Base-by-base conservation (phyloP, 371 early-diverging fungal species). In the Mortierella sp. region DNA sequence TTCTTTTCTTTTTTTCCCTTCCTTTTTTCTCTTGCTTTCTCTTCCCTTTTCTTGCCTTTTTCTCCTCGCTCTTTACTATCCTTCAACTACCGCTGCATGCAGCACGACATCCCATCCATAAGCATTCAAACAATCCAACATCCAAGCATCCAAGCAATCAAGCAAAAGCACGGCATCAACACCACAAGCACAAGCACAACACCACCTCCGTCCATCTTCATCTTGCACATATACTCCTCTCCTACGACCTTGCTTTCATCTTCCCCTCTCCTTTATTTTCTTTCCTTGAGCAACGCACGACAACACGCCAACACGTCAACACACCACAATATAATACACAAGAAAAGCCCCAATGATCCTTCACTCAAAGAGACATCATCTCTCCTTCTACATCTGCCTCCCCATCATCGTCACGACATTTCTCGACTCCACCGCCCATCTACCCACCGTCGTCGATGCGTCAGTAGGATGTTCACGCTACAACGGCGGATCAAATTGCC, bases 401-500 rank as follows among this genome's bases (percentile, higher is more conserved):
- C 48, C 51, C 44, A 54, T 31, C 69, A 14, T 28, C 69, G n/a
- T 69, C 14, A 31, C 55, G 28, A 24, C 48, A 24, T 31, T 71
- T 72, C 59, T 40, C 40, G 31, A 19, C 57, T 24, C 28, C 26
- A 31, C 6, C 26, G 43, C n/a, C 28, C 72, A 34, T 0, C 67
- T 37, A 3, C 11, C 21, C 50, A 64, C 34, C 55, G n/a, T 55
- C 55, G 40, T 28, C 26, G 50, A 55, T 5, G 69, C 43, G 34
- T 57, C 78, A 11, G 61, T 31, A 73, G 81, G 83, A 72, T 84
- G 84, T 70, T 75, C 75, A 34, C 80, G 75, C 37, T 83, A 83
- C 26, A 80, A 83, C 3, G 84, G 81, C 0, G 81, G 80, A 5
- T 55, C 81, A 40, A 78, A 75, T n/a, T 84, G 85, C 57, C 85